Base-by-base conservation (phyloP, 345 rosid genomes). In the Gossypium rotundifolium region DNA sequence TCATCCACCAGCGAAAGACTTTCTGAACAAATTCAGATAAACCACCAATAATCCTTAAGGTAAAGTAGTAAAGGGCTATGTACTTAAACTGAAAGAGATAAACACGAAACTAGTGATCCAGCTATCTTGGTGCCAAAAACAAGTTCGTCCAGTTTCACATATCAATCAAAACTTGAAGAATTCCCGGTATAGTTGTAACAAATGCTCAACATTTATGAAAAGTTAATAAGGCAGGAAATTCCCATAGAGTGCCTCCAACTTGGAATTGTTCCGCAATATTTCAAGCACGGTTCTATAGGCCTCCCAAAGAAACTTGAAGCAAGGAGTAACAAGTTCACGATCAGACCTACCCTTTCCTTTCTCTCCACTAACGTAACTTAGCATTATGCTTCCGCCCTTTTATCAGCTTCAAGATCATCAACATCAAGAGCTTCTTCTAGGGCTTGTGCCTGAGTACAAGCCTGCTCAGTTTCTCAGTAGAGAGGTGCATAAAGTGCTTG, bases 261-360 rank as follows among this genome's bases (percentile, higher is more conserved):
- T 96, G 14, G 99, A 96, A 82, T 93, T 96, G 84, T 96, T 96
- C 45, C 98, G 81, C 76, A 96, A 76, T 25, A 96, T 93, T 78
- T 96, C 99, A 75, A 96, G 99, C 48, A 96, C 99, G 1, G 99
- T 91, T 78, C 99, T 89, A 80, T 93, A 96, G 2, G 99, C 93
- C 90, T 96, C 99, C 99, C 99, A 96, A 81, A 96, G 75, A 82
- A 96, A 96, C 88, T 96, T 96, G 84, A 96, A 96, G 98, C 99
- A 96, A 2, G 99, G 99, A 11, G 98, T 96, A 75, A 96, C 99
- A 57, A 96, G 87, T 70, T 96, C 98, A 10, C 97, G 90, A 80
- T 93, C 99, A 73, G 98, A 96, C 86, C 99, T 91, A 64, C 93
- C 99, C 81, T 96, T 96, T 40, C 97, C 99, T 76, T 96, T 96